Percentiles rank a stretch among this genome's conserved stretches.
Conservation (phyloP, 1,139 yeast genomes). For the Pichia norvegensis region DNA sequence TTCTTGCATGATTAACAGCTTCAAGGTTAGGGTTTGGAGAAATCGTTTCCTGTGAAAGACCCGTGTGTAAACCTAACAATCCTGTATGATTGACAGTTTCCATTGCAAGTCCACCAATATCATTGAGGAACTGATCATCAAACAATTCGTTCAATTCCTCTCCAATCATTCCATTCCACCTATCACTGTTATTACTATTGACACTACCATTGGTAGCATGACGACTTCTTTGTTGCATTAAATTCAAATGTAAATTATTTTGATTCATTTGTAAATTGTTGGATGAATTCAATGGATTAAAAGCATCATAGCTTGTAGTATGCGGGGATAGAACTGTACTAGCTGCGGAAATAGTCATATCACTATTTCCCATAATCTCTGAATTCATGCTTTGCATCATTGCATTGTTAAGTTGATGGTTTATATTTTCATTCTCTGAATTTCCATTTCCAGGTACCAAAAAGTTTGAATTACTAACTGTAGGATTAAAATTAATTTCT, state of each 20-base stretch:
- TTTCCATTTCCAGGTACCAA: not conserved
- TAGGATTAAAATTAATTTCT: slow-evolving; percentile 14
- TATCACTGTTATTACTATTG: not conserved
- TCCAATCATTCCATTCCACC: slow-evolving; percentile 1
- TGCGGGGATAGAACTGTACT: not conserved
- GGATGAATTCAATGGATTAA: not conserved
- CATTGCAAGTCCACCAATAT: slow-evolving; percentile 26
- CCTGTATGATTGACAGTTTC: slow-evolving; percentile 9
- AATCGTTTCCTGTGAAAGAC: not conserved
- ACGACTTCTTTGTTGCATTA: not conserved
- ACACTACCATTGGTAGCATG: not conserved
- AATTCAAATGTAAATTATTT: not conserved
- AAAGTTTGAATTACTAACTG: slow-evolving; percentile 11
- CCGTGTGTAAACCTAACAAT: slow-evolving; percentile 7
- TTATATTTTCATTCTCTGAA: not conserved
- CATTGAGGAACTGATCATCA: slow-evolving; percentile 26
- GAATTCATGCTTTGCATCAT: slow-evolving; percentile 3
- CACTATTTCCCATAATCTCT: slow-evolving; percentile 1
- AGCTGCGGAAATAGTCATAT: not conserved
- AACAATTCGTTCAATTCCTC: slow-evolving; percentile 21
- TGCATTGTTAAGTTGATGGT: not conserved
- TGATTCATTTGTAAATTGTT: not conserved
- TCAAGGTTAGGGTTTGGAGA: not conserved
- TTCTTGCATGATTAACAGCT: not conserved
- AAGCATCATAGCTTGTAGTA: not conserved